phyloP scores from a whole-genome alignment of 148 eudicot genomes.

The Nyssa sinensis region DNA sequence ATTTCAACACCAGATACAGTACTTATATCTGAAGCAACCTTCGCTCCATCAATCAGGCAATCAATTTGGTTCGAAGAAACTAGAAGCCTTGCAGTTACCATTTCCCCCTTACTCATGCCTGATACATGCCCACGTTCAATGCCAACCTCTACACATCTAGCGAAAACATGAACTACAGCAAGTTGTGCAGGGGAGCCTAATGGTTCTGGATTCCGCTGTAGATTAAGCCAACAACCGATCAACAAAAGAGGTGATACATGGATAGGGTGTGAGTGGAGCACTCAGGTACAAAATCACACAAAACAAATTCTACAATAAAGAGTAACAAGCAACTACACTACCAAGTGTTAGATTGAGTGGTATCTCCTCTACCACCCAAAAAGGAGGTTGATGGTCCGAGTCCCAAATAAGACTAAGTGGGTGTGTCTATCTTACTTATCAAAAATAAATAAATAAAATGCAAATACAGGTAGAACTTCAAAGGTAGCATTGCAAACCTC shows the following conservation, averaged over 20 bases:
- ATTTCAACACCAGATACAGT: conserved; percentile 30
- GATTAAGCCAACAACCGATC: not conserved
- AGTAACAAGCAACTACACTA: no score
- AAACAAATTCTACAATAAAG: not conserved
- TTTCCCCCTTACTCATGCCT: conserved; percentile 11
- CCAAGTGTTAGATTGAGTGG: no score
- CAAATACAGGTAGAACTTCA: not conserved
- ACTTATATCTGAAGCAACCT: conserved; percentile 31
- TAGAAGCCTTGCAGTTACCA: conserved; percentile 40
- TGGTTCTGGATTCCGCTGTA: conserved; percentile 34
- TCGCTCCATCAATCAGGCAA: conserved; percentile 28
- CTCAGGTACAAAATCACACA: not conserved
- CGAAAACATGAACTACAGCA: conserved; percentile 47
- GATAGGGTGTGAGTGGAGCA: not conserved
- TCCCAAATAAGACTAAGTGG: no score
- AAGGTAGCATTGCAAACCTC: conserved; percentile 32
- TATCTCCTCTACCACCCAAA: no score
- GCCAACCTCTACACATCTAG: conserved; percentile 23
- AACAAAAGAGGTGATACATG: not conserved
- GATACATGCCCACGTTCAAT: conserved; percentile 20
- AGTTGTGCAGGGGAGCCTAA: conserved; percentile 47
- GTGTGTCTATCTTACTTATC: no score
- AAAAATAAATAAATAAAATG: no score
- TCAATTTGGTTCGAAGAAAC: conserved; percentile 32
- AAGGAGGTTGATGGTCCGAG: no score